Percentiles rank a stretch among this genome's conserved stretches.
Evolutionary conservation across 495 filamentous ascomycete species (phyloP).

Genomic region (Aspergillus bridgeri): DNA sequence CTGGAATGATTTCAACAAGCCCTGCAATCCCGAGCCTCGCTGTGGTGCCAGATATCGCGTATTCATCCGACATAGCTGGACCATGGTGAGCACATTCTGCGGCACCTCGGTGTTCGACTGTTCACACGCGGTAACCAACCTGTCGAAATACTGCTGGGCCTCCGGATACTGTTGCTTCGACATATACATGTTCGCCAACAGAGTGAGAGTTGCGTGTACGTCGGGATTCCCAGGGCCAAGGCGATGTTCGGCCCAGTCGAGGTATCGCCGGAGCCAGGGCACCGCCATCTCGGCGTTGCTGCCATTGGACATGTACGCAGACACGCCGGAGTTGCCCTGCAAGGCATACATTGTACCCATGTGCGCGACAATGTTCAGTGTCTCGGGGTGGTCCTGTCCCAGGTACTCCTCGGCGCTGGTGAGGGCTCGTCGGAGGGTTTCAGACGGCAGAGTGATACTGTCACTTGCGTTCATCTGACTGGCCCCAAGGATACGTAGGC

Average conservation of each 20-base stretch:
- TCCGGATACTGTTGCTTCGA: conserved; percentile 21
- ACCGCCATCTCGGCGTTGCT: conserved; percentile 21
- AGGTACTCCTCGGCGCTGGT: conserved; percentile 31
- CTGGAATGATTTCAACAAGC: conserved; percentile 19
- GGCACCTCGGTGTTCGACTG: conserved; percentile 7
- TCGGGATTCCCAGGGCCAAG: conserved; percentile 26
- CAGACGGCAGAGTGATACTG: conserved; percentile 22
- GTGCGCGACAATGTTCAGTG: conserved; percentile 28
- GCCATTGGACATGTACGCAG: conserved; percentile 2
- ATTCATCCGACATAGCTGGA: conserved; percentile 29
- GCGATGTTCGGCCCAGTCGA: conserved; percentile 29
- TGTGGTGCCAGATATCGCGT: conserved; percentile 18
- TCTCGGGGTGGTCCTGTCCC: conserved; percentile 28
- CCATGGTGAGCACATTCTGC: conserved; percentile 15
- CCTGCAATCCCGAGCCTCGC: conserved; percentile 14
- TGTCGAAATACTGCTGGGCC: conserved; percentile 32
- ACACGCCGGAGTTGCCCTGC: conserved; percentile 10
- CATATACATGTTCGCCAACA: conserved; percentile 30
- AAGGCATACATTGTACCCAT: conserved; percentile 34
- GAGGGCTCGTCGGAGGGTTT: conserved; percentile 34
- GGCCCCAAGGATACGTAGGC: conserved; percentile 25
- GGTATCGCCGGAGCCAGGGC: conserved; percentile 32
- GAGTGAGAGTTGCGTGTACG: conserved; percentile 20
- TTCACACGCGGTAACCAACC: conserved; percentile 17
- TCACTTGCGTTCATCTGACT: conserved; percentile 19